These are phyloP conservation scores for Solanum pimpinellifolium DNA, from an alignment of 257 asterid genomes.

Conservation along the genomic window DNA sequence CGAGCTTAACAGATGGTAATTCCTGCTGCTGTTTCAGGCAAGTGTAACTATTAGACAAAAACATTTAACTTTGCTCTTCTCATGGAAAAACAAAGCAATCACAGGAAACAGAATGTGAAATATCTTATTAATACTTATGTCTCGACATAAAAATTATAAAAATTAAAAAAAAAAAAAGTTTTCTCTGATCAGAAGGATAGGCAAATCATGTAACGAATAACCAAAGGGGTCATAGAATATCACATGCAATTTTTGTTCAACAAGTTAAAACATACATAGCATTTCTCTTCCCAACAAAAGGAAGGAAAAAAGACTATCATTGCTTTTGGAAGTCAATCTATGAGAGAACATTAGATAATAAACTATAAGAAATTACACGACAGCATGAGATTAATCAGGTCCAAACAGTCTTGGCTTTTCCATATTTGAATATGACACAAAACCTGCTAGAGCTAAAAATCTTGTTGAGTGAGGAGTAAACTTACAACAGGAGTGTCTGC, in stretches of 20 bases:
- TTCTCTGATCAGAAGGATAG: background rate
- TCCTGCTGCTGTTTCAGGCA: background rate
- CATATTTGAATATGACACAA: background rate
- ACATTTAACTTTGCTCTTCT: background rate
- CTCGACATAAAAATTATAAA: background rate
- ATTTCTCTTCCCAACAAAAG: background rate
- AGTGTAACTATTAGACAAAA: background rate
- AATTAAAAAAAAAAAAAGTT: background rate
- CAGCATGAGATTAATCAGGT: background rate
- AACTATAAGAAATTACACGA: background rate
- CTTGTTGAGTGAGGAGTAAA: constrained; percentile 1
- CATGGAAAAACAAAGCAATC: background rate
- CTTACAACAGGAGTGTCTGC: constrained; percentile 93
- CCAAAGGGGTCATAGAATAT: background rate
- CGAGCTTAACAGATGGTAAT: background rate
- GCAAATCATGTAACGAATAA: background rate
- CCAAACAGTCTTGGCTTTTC: background rate
- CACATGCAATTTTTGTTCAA: background rate
- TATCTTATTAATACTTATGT: background rate
- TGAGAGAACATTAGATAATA: background rate
- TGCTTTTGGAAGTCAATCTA: background rate
- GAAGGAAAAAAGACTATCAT: background rate
- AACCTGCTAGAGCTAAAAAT: background rate
- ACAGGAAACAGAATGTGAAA: background rate
- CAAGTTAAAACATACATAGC: background rate